A percentile compares a stretch with the other conserved stretches of the same genome.
These are phyloP conservation scores for Botrytis paeoniae DNA, from an alignment of 2,329 filamentous ascomycete genomes.

Conservation along the genomic window DNA sequence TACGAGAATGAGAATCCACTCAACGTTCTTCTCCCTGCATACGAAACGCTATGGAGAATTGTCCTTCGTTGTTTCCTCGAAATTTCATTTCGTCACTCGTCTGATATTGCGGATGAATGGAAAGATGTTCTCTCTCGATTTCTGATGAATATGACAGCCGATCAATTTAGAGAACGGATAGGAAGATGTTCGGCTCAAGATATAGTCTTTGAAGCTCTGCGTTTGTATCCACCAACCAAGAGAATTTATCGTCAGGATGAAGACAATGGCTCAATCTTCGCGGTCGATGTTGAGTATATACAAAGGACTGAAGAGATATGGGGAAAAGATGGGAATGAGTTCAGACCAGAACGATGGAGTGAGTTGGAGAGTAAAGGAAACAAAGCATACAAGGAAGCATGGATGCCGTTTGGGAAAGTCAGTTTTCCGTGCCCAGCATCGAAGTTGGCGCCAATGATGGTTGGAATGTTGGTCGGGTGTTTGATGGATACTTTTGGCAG, in stretches of 20 bases:
- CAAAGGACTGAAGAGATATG: constrained; percentile 10
- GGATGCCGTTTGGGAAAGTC: constrained; percentile 19
- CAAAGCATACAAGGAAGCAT: not conserved
- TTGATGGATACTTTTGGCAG: not conserved
- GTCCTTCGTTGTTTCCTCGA: constrained; percentile 20
- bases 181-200: not conserved
- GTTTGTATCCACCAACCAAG: constrained; percentile 17
- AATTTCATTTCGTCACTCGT: constrained; percentile 6
- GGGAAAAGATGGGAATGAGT: not conserved
- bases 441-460: constrained; percentile 17
- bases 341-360: constrained; percentile 14
- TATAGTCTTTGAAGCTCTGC: constrained; percentile 14
- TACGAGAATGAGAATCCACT: constrained; percentile 12
- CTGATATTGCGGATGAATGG: not conserved
- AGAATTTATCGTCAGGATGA: constrained; percentile 13
- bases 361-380: not conserved
- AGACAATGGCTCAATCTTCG: not conserved
- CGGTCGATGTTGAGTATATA: constrained; percentile 14
- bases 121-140: not conserved
- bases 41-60: constrained; percentile 23
- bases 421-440: constrained; percentile 9
- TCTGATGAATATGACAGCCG: not conserved
- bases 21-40: constrained; percentile 22
- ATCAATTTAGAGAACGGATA: not conserved
- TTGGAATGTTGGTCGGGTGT: constrained; percentile 15